Conservation (phyloP, 352 stramenopile species). For the Phytophthora cactorum region DNA sequence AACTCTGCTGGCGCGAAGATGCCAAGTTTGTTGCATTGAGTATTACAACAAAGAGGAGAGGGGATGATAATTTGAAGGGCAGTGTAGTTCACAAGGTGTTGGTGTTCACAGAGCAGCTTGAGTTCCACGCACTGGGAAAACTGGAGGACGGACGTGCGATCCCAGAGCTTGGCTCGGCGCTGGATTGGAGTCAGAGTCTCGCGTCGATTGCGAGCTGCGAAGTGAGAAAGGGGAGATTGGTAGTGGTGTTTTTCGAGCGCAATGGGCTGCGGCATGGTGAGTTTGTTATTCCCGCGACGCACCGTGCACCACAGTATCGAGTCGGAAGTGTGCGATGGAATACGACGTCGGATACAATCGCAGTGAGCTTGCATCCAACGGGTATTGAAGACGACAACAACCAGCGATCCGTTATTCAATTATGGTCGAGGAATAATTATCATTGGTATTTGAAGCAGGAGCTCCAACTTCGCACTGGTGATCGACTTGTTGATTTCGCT, state of each 20-base stretch:
- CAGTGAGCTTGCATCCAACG: slow-evolving; percentile 44
- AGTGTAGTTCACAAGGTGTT: slow-evolving; percentile 49
- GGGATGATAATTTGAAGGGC: neutral
- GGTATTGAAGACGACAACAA: neutral
- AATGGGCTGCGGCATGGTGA: slow-evolving; percentile 86
- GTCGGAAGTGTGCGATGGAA: slow-evolving; percentile 66
- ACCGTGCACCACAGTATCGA: slow-evolving; percentile 31
- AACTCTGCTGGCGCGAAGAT: slow-evolving; percentile 78
- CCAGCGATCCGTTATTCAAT: slow-evolving; percentile 47
- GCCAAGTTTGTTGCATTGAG: slow-evolving; percentile 72
- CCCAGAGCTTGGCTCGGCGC: slow-evolving; percentile 37
- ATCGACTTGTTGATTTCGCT: slow-evolving; percentile 37
- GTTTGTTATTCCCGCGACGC: slow-evolving; percentile 60
- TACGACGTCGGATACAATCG: slow-evolving; percentile 69
- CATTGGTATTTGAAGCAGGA: slow-evolving; percentile 89
- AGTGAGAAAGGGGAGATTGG: slow-evolving; percentile 55
- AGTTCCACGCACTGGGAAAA: slow-evolving; percentile 65
- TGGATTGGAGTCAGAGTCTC: slow-evolving; percentile 83
- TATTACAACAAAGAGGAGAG: slow-evolving; percentile 24
- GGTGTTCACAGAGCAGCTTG: slow-evolving; percentile 64
- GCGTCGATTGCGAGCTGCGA: slow-evolving; percentile 75
- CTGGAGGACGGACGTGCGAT: slow-evolving; percentile 77
- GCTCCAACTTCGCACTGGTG: slow-evolving; percentile 23
- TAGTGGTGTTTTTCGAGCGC: slow-evolving; percentile 85
- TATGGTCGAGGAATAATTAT: slow-evolving; percentile 85